Evolutionary conservation across 441 rosid species (phyloP).

Genomic region (Biscutella laevigata): DNA sequence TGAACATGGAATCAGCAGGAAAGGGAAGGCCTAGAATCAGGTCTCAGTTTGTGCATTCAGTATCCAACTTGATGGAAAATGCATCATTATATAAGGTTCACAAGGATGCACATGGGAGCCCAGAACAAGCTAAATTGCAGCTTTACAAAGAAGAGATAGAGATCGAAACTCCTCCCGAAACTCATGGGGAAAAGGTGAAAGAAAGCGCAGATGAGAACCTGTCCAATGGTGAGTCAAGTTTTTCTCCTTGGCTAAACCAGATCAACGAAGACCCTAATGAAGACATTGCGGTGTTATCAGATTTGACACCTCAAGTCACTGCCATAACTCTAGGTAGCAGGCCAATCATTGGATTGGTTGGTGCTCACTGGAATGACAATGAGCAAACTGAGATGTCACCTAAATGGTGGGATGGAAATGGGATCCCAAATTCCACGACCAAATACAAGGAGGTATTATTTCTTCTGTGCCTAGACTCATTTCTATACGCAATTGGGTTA

Average conservation of each 20-base stretch:
- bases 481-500: not conserved
- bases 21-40: conserved; percentile 51
- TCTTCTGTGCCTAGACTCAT: too few species aligned
- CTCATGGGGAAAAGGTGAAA: conserved; percentile 7
- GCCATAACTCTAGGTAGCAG: conserved; percentile 58
- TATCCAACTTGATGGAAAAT: conserved; percentile 40
- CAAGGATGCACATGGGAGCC: conserved; percentile 26
- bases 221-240: conserved; percentile 37
- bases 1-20: conserved; percentile 34
- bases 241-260: conserved; percentile 57
- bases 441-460: conserved; percentile 98
- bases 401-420: conserved; percentile 97
- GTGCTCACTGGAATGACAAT: conserved; percentile 78
- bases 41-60: conserved; percentile 64
- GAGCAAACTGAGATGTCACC: conserved; percentile 41
- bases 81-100: conserved; percentile 36
- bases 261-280: conserved; percentile 22
- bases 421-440: conserved; percentile 90
- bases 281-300: conserved; percentile 10
- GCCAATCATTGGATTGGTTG: conserved; percentile 80
- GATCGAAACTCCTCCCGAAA: conserved; percentile 27
- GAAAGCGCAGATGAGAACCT: conserved; percentile 28
- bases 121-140: conserved; percentile 23
- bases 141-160: conserved; percentile 33
- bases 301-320: conserved; percentile 26